phyloP scores from a whole-genome alignment of 75 land plant species.

The Cunninghamia lanceolata region DNA sequence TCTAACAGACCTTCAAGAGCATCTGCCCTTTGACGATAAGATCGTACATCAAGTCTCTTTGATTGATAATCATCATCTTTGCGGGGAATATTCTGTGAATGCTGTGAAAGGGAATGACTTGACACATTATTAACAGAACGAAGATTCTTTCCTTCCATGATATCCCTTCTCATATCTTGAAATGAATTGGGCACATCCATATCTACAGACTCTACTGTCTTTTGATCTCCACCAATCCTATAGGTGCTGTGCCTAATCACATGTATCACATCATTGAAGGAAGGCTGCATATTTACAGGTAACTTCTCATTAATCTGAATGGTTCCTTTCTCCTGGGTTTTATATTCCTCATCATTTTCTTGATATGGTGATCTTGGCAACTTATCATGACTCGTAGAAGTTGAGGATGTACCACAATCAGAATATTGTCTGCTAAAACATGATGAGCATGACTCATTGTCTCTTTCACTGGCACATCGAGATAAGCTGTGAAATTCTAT shows the following conservation, averaged over 20 bases:
- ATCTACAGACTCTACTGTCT: constrained; percentile 38
- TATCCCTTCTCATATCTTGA: constrained; percentile 8
- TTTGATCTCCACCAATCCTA: constrained; percentile 67
- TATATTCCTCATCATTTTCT: constrained; percentile 13
- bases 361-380: constrained; percentile 3
- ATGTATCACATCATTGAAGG: constrained; percentile 91
- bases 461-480: constrained; percentile 9
- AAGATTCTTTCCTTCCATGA: neutral
- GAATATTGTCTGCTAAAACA: constrained; percentile 7
- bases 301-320: constrained; percentile 44
- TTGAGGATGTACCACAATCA: constrained; percentile 10
- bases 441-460: constrained; percentile 8
- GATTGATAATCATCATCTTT: constrained; percentile 1
- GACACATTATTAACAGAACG: neutral
- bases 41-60: constrained; percentile 69
- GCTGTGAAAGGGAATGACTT: constrained; percentile 6
- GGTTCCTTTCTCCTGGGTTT: constrained; percentile 40
- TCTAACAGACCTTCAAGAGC: constrained; percentile 96
- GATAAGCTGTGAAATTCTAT: neutral
- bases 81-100: constrained; percentile 7
- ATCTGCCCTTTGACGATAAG: constrained; percentile 95
- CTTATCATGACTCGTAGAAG: constrained; percentile 14
- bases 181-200: constrained; percentile 24
- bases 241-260: constrained; percentile 97
- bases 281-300: constrained; percentile 43